phyloP scores from a whole-genome alignment of 345 rosid genomes.

The Microthlaspi erraticum region DNA sequence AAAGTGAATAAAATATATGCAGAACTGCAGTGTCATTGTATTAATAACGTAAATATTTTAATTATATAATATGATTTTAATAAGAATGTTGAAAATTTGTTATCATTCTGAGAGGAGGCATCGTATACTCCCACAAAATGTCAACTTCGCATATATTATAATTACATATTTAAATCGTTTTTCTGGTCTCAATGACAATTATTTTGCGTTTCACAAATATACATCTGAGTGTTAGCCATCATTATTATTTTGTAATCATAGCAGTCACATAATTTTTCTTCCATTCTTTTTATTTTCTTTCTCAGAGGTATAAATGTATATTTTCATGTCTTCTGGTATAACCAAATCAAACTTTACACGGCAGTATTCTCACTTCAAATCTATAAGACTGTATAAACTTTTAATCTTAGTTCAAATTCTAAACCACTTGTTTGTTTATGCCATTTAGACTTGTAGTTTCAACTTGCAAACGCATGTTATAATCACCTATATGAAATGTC shows the following conservation, averaged over 20 bases:
- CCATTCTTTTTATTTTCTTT: constrained; percentile 11
- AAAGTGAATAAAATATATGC: not conserved
- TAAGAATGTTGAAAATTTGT: constrained; percentile 24
- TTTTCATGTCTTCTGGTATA: not conserved
- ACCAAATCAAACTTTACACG: constrained; percentile 2
- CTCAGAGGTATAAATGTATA: not conserved
- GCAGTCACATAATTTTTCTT: constrained; percentile 28
- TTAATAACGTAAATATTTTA: constrained; percentile 5
- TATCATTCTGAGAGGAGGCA: constrained; percentile 15
- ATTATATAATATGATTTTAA: not conserved
- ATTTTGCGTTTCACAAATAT: constrained; percentile 11
- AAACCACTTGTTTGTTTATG: not conserved
- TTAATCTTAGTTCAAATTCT: not conserved
- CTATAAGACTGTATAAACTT: not conserved
- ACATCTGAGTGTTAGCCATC: constrained; percentile 5
- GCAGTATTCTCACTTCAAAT: not conserved
- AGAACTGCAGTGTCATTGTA: not conserved
- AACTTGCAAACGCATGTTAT: no score
- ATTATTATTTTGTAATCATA: constrained; percentile 36
- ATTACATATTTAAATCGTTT: not conserved
- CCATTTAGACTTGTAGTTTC: not conserved
- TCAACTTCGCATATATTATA: constrained; percentile 27
- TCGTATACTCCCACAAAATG: constrained; percentile 37
- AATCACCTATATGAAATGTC: no score
- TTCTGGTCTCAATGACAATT: not conserved